Evolutionary conservation across 768 basidiomycete genomes (phyloP), one percentile per base, ranked within the genome.

Genomic region (Pulveroboletus sp.): DNA sequence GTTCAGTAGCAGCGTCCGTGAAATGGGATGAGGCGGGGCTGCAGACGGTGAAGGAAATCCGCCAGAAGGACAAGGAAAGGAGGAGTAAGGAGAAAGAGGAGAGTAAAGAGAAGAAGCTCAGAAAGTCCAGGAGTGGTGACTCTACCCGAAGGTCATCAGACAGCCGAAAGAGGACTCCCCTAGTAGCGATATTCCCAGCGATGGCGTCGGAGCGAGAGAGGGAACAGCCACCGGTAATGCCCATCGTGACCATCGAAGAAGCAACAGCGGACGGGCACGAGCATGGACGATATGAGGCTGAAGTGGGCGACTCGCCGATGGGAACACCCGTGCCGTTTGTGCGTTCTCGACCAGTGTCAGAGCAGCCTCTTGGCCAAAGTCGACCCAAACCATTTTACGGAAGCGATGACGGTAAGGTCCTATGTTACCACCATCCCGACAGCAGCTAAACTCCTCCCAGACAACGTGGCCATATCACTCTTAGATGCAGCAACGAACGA

Each of bases 401-500:
- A 36, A 78, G 80, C 44, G 73, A 76, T 39, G 80, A 81, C n/a
- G 65, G 66, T 69, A 21, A 51, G 67, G 14, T 30, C 5, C 17
- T 11, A 5, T n/a, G 3, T 38, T 24, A 0, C 8, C 4, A 17
- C 6, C 9, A 9, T 30, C 11, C 6, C 4, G 28, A 31, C 10
- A 7, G 3, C 39, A 11, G n/a, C 42, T 60, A 1, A 54, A 6
- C 0, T 43, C 21, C 8, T 31, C 15, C 2, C 39, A 69, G 58
- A 69, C 5, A 52, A 54, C 78, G 87, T 77, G 53, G 79, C 80
- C 13, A 60, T 89, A 1, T 86, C 82, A 0, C 76, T 88, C 28
- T 70, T 90, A n/a, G 84, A 84, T 54, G 86, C 86, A 0, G 89
- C 86, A 0, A 91, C 89, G 1, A 81, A 87, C 44, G 89, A 91